Evolutionary conservation across 768 basidiomycete genomes (phyloP).

Genomic region (Punctularia strigosozonata): DNA sequence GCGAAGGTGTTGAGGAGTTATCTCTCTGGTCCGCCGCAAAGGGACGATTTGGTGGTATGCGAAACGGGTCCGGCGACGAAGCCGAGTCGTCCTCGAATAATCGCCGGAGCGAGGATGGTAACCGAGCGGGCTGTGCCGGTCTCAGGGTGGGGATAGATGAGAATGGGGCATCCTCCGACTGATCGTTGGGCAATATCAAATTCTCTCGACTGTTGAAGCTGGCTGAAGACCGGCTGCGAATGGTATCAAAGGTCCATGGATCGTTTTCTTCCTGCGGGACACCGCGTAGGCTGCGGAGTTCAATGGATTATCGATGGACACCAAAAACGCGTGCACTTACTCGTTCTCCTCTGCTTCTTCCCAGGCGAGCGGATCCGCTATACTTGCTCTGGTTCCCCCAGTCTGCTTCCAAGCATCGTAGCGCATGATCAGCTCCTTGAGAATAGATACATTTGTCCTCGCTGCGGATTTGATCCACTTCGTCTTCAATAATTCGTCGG

Average conservation of each 20-base stretch:
- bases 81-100: constrained; percentile 57
- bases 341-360: constrained; percentile 55
- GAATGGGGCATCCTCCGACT: constrained; percentile 13
- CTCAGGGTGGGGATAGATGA: constrained; percentile 35
- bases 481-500: constrained; percentile 78
- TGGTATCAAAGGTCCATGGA: constrained; percentile 71
- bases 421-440: constrained; percentile 74
- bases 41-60: constrained; percentile 21
- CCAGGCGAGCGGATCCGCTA: constrained; percentile 63
- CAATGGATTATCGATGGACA: constrained; percentile 1
- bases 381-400: constrained; percentile 66
- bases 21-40: constrained; percentile 12
- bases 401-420: constrained; percentile 61
- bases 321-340: constrained; percentile 18
- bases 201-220: constrained; percentile 1
- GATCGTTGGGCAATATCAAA: neutral
- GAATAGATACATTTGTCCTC: constrained; percentile 51
- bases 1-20: constrained; percentile 8
- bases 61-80: constrained; percentile 27
- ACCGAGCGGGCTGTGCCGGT: constrained; percentile 30
- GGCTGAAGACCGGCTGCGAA: constrained; percentile 30
- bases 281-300: constrained; percentile 8
- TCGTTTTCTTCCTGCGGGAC: constrained; percentile 22
- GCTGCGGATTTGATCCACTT: constrained; percentile 82
- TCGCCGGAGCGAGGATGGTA: constrained; percentile 69